Conservation (phyloP, 768 basidiomycete species). For the Pisolithus albus region DNA sequence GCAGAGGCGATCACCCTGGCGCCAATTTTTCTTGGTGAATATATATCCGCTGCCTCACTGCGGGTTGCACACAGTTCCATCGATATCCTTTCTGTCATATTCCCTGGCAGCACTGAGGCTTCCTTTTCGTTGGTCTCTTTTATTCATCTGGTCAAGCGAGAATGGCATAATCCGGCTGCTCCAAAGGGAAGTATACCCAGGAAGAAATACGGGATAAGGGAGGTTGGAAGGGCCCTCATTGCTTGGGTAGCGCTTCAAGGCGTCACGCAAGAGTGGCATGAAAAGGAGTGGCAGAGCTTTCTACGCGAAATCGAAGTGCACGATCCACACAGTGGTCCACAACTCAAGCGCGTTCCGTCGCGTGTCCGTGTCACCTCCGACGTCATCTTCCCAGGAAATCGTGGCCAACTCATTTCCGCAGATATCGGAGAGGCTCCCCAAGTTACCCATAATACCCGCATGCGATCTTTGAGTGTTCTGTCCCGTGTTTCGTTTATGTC, state of each 20-base stretch:
- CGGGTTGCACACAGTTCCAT: constrained; percentile 70
- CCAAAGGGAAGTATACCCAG: constrained; percentile 48
- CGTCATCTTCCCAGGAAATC: constrained; percentile 55
- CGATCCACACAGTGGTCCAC: constrained; percentile 31
- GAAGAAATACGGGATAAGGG: constrained; percentile 55
- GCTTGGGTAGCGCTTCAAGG: constrained; percentile 80
- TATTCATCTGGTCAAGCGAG: constrained; percentile 70
- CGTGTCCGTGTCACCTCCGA: constrained; percentile 69
- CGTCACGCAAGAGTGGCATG: constrained; percentile 76
- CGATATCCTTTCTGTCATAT: constrained; percentile 63
- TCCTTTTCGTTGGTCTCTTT: constrained; percentile 78
- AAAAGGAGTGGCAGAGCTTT: constrained; percentile 58
- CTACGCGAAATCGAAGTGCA: constrained; percentile 62
- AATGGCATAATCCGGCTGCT: constrained; percentile 56
- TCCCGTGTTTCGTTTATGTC: constrained; percentile 19
- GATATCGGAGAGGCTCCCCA: constrained; percentile 64
- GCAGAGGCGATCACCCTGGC: constrained; percentile 68
- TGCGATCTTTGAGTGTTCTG: constrained; percentile 23
- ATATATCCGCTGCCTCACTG: constrained; percentile 68
- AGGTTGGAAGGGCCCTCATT: constrained; percentile 63
- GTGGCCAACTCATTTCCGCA: constrained; percentile 72
- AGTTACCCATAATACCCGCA: constrained; percentile 21
- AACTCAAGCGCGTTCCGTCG: constrained; percentile 35
- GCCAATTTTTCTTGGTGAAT: constrained; percentile 69
- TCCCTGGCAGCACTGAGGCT: constrained; percentile 70